These are phyloP conservation scores for Ophiostoma perfectum DNA, from an alignment of 2,329 filamentous ascomycete species.

Conservation along the genomic window DNA sequence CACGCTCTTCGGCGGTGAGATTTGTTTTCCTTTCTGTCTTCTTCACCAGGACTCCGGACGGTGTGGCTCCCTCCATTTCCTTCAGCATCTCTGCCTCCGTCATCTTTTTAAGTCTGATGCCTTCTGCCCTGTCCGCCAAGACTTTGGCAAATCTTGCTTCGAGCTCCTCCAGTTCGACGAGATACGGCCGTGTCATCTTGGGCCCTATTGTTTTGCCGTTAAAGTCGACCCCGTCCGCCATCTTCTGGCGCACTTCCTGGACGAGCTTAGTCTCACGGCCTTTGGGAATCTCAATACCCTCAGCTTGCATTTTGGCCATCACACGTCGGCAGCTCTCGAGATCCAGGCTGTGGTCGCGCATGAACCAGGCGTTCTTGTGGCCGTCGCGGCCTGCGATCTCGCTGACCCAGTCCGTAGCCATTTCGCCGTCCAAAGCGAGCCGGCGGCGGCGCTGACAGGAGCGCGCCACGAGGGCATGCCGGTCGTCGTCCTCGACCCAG, in stretches of 20 bases:
- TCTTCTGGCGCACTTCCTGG: too few species aligned
- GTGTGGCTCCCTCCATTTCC: too few species aligned
- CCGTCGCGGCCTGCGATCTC: conserved; percentile 43
- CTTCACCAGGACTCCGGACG: too few species aligned
- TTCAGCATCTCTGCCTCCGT: too few species aligned
- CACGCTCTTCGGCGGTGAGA: too few species aligned
- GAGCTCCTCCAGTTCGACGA: neutral
- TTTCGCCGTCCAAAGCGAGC: conserved; percentile 53
- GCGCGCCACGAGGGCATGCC: conserved; percentile 55
- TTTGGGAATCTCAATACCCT: conserved; percentile 40
- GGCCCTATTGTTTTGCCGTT: neutral
- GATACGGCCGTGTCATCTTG: neutral
- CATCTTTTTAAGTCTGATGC: too few species aligned
- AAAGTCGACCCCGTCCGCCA: neutral
- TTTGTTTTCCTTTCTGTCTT: too few species aligned
- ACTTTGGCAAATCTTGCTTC: neutral
- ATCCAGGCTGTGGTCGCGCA: conserved; percentile 46
- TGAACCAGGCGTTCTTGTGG: conserved; percentile 27
- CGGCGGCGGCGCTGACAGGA: conserved; percentile 51
- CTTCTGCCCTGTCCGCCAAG: too few species aligned
- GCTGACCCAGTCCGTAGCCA: conserved; percentile 53
- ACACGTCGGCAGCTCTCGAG: conserved; percentile 39
- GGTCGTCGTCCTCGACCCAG: conserved; percentile 62
- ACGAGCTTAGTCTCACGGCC: conserved; percentile 38
- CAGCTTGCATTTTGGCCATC: conserved; percentile 43